These are phyloP conservation scores for Gossypium bickii DNA, from an alignment of 345 rosid genomes.

Conservation along the genomic window DNA sequence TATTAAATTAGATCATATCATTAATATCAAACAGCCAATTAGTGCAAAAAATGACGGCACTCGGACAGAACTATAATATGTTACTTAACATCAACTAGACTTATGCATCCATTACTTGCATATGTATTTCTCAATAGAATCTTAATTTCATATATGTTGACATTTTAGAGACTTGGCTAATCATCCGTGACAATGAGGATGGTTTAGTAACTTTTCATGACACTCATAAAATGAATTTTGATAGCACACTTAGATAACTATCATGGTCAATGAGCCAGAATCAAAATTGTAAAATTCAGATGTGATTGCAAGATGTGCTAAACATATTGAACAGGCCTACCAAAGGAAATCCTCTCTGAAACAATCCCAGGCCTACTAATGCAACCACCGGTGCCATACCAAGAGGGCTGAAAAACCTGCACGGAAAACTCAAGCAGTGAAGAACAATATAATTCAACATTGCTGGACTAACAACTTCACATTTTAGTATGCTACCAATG, in stretches of 20 bases:
- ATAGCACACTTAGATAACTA: neutral
- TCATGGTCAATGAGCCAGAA: neutral
- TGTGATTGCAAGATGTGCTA: neutral
- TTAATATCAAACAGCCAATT: neutral
- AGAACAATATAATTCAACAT: neutral
- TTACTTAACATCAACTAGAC: neutral
- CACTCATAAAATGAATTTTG: neutral
- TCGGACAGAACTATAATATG: neutral
- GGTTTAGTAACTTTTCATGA: neutral
- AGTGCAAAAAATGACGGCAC: neutral
- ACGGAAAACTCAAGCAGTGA: conserved; percentile 11
- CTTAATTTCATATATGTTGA: neutral
- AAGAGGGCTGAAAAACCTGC: conserved; percentile 84
- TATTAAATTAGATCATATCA: neutral
- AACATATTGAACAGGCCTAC: conserved; percentile 29
- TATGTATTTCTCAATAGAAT: neutral
- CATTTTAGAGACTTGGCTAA: neutral
- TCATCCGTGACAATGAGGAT: neutral
- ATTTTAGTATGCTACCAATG: neutral
- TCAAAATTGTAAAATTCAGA: neutral
- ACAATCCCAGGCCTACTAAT: conserved; percentile 87
- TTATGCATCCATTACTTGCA: neutral
- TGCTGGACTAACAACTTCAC: neutral
- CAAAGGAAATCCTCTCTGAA: conserved; percentile 83
- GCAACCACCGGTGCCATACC: conserved; percentile 90